Conservation (phyloP, 129 eudicot species). For the Dittrichia graveolens region DNA sequence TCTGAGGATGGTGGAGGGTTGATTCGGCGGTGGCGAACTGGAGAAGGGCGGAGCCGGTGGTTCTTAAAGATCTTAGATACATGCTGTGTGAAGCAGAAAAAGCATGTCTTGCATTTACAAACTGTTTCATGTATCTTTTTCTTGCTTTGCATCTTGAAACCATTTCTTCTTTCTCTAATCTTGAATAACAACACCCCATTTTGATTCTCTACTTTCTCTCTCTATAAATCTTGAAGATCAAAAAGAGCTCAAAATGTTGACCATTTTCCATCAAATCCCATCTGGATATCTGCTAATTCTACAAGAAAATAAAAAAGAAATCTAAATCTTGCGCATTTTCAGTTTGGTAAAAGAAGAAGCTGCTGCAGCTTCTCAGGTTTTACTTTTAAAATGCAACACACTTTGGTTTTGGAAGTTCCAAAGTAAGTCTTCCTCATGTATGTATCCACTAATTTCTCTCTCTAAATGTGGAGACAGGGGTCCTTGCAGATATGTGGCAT, state of each 20-base stretch:
- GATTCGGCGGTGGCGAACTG: conserved; percentile 83
- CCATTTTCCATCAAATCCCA: conserved; percentile 17
- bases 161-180: conserved; percentile 74
- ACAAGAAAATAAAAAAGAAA: not conserved
- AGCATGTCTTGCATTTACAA: conserved; percentile 74
- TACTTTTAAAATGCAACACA: too few relatives aligned
- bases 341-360: conserved; percentile 2
- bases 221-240: not conserved
- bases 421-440: not conserved
- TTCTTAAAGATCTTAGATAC: conserved; percentile 63
- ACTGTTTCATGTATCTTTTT: conserved; percentile 83
- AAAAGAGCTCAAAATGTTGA: conserved; percentile 25
- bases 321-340: conserved; percentile 5
- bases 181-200: conserved; percentile 88
- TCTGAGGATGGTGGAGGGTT: conserved; percentile 45
- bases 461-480: not conserved
- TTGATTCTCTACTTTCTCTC: not conserved
- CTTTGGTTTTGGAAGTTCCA: conserved; percentile 1
- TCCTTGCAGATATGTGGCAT: not conserved
- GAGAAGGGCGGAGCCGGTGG: conserved; percentile 78
- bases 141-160: conserved; percentile 81
- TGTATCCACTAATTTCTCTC: not conserved
- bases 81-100: conserved; percentile 72
- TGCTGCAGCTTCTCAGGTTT: not conserved
- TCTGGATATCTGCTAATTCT: conserved; percentile 15